Conservation (phyloP, 2,329 filamentous ascomycete genomes). For the Penicillium brevicompactum region DNA sequence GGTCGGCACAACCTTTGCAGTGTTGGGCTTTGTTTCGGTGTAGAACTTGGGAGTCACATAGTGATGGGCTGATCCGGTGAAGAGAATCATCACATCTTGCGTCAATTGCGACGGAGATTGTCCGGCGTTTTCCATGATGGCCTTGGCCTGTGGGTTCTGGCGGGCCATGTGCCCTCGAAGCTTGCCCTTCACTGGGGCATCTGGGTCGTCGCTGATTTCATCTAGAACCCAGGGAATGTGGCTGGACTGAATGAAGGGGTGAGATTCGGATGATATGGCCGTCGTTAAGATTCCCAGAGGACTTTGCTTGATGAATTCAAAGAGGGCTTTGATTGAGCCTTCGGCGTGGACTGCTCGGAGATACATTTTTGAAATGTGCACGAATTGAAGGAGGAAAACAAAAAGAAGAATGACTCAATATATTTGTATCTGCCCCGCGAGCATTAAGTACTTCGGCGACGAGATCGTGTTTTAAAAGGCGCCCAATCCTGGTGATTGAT, state of each 20-base stretch:
- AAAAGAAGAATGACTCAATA: background rate
- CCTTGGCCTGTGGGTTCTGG: conserved; percentile 9
- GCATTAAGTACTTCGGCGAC: background rate
- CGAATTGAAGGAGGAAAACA: background rate
- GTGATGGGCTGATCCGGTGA: conserved; percentile 61
- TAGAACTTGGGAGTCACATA: conserved; percentile 70
- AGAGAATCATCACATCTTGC: conserved; percentile 64
- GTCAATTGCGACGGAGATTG: conserved; percentile 25
- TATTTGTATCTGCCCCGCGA: background rate
- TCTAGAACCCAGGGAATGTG: conserved; percentile 66
- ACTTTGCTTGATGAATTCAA: conserved; percentile 59
- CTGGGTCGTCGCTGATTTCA: conserved; percentile 41
- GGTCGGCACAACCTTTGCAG: conserved; percentile 67
- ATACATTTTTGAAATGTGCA: conserved; percentile 53
- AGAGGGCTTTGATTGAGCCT: conserved; percentile 51
- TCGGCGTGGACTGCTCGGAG: conserved; percentile 59
- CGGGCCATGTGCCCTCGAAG: conserved; percentile 58
- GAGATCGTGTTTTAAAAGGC: background rate
- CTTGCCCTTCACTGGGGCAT: conserved; percentile 34
- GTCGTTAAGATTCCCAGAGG: conserved; percentile 66
- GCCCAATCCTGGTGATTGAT: background rate
- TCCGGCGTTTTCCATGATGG: conserved; percentile 50
- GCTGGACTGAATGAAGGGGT: conserved; percentile 58
- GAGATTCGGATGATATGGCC: conserved; percentile 53
- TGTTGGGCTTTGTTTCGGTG: conserved; percentile 62